phyloP scores from a whole-genome alignment of 2,329 filamentous ascomycete species.

The Colletotrichum plurivorum region DNA sequence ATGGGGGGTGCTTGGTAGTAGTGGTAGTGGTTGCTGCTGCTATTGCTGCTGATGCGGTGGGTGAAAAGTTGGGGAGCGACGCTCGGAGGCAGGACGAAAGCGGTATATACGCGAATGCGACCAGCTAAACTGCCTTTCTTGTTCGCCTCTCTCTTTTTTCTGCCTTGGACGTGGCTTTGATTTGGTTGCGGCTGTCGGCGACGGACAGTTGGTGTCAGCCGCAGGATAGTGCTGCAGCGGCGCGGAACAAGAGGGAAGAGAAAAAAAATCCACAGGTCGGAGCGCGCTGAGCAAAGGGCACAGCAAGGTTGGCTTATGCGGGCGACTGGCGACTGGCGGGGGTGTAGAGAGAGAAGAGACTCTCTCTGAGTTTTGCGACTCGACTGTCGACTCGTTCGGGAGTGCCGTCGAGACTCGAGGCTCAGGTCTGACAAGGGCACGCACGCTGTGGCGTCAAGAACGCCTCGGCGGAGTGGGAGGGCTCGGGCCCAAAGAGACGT shows the following conservation, averaged over 20 bases:
- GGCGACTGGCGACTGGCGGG: slow-evolving; percentile 15
- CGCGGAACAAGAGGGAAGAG: not conserved
- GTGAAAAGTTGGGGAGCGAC: slow-evolving; percentile 15
- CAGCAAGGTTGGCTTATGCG: slow-evolving; percentile 28
- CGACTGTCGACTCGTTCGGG: slow-evolving; percentile 25
- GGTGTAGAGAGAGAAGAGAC: not conserved
- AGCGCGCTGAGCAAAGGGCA: slow-evolving; percentile 18
- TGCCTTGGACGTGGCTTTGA: slow-evolving; percentile 1
- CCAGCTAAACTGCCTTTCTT: slow-evolving; percentile 9
- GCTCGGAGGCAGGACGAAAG: slow-evolving; percentile 7
- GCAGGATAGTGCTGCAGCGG: slow-evolving; percentile 19
- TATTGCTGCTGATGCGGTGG: not conserved
- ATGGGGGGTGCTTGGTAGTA: slow-evolving; percentile 17
- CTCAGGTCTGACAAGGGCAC: slow-evolving; percentile 33
- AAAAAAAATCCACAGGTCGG: slow-evolving; percentile 13
- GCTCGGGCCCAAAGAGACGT: slow-evolving; percentile 40
- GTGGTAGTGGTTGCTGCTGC: too few species aligned
- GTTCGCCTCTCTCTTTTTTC: slow-evolving; percentile 18
- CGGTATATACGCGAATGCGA: slow-evolving; percentile 37
- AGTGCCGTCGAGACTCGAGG: slow-evolving; percentile 32
- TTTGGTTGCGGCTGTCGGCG: slow-evolving; percentile 27
- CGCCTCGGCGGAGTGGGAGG: slow-evolving; percentile 42
- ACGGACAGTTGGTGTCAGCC: slow-evolving; percentile 34
- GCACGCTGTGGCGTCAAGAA: slow-evolving; percentile 42
- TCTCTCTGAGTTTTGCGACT: slow-evolving; percentile 26